Conservation (phyloP, 306 rosid genomes). For the Cucumis hystrix region DNA sequence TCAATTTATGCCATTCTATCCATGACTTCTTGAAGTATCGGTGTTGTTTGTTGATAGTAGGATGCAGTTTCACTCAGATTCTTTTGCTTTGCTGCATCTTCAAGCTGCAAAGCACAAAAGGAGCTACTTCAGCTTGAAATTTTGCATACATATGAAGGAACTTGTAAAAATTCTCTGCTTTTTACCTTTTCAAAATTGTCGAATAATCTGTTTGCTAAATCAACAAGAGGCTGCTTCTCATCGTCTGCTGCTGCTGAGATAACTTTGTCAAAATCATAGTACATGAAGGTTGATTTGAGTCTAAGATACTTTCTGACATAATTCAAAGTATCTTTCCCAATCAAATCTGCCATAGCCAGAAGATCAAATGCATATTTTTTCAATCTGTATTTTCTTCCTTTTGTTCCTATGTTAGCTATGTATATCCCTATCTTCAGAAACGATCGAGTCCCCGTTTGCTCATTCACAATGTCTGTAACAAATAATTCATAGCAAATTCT, state of each 20-base stretch:
- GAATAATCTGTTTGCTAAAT: constrained; percentile 69
- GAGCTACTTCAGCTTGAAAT: background rate
- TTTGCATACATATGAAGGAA: background rate
- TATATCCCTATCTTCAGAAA: constrained; percentile 53
- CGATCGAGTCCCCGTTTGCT: constrained; percentile 73
- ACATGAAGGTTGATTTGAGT: constrained; percentile 69
- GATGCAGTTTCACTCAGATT: constrained; percentile 28
- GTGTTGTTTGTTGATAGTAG: constrained; percentile 48
- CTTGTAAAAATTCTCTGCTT: background rate
- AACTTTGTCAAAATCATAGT: constrained; percentile 72
- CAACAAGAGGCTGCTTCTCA: constrained; percentile 56
- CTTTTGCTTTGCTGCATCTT: constrained; percentile 56
- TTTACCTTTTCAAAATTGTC: constrained; percentile 74
- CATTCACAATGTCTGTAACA: constrained; percentile 54
- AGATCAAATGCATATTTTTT: constrained; percentile 74
- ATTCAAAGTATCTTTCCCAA: constrained; percentile 53
- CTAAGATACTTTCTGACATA: constrained; percentile 75
- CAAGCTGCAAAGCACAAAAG: constrained; percentile 39
- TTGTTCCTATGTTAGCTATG: constrained; percentile 60
- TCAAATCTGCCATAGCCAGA: constrained; percentile 71
- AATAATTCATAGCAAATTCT: background rate
- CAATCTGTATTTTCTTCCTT: constrained; percentile 60
- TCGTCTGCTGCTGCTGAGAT: constrained; percentile 47
- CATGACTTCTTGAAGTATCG: constrained; percentile 74
- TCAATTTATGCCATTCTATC: constrained; percentile 31